Base-by-base conservation (phyloP, 805 yeast genomes). In the Kockiozyma suomiensis region DNA sequence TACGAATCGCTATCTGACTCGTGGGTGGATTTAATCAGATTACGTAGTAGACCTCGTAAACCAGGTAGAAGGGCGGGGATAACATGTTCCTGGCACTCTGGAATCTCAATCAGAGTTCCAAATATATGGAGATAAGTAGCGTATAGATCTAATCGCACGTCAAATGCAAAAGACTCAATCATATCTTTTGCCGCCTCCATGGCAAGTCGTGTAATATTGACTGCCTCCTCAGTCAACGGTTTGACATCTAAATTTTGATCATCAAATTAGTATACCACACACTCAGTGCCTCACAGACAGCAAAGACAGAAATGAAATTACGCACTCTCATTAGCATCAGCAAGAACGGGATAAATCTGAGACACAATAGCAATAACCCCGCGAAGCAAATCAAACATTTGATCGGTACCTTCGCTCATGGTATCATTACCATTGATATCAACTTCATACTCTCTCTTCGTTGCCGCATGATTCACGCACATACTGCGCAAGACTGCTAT, bases 371-470 rank as follows among this genome's bases (percentile, higher is more conserved):
- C 77, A 76, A 88, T 78, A 17, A 83, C 81, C 4, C 91, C 80
- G 63, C 97, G 79, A 51, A 91, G 74, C 26, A 92, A 76, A 70
- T 93, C 97, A 72, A 93, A 90, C 46, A 90, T 74, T 68, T 88
- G 90, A 67, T 90, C 96, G 56, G 88, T 85, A 53, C 85, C 86
- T 30, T 77, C 73, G 35, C 80, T 75, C 56, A 84, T 75, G 38
- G 76, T 65, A 17, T 70, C 78, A 8, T 80, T 83, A 1, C 74
- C 72, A 1, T 72, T 62, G 3, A 56, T 56, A 43, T 57, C 56
- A 33, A 58, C 28, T 56, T 66, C 55, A 60, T n/a, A 46, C 40
- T 40, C 38, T 33, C 57, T 32, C 35, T 50, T 54, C 8, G 66
- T 48, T 6, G 65, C 75, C 28, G 79, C 75, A 66, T 79, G 80